Base-by-base conservation (phyloP, 306 rosid species). In the Trifolium repens region DNA sequence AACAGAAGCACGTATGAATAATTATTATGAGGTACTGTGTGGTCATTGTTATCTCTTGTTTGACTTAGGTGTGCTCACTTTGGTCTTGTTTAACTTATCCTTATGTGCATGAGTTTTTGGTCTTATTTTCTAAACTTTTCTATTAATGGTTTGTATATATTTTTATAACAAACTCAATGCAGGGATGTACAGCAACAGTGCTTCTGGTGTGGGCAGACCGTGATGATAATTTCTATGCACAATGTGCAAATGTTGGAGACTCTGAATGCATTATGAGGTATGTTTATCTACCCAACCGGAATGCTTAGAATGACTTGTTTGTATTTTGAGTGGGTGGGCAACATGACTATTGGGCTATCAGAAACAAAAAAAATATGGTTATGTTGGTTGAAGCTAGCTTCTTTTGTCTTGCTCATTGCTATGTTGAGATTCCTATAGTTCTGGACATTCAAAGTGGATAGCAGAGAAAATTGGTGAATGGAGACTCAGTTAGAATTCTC, bases 171-270 rank as follows among this genome's bases (percentile, higher is more conserved):
- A 80, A 71, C 79, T 80, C 39, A 54, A 75, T 74, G 64, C 93
- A 96, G 99, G 99, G 99, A 65, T 96, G 99, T 87, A 96, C 99
- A 67, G 98, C 99, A 17, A 96, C 99, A 43, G 83, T 92, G 80
- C 97, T 96, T 83, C 88, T 96, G 80, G 94, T 92, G 67, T 96
- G 99, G 99, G 64, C 86, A 71, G 91, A 90, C 75, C 74, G 72
- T 73, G 54, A 77, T 68, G 85, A 78, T 46, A 90, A 85, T 39
- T 91, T 87, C 81, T 92, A 85, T 85, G 96, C 85, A 19, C 99
- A 96, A 80, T 92, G 98, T 87, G 99, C 99, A 66, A 96, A 96
- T 82, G 90, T 96, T 67, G 99, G 99, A 77, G 99, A 96, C 81
- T 96, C 99, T 34, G 78, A 88, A 67, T 92, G 99, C 73, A 78